Evolutionary conservation across 1,139 yeast genomes (phyloP).

Genomic region (Nakaseomyces glabratus): DNA sequence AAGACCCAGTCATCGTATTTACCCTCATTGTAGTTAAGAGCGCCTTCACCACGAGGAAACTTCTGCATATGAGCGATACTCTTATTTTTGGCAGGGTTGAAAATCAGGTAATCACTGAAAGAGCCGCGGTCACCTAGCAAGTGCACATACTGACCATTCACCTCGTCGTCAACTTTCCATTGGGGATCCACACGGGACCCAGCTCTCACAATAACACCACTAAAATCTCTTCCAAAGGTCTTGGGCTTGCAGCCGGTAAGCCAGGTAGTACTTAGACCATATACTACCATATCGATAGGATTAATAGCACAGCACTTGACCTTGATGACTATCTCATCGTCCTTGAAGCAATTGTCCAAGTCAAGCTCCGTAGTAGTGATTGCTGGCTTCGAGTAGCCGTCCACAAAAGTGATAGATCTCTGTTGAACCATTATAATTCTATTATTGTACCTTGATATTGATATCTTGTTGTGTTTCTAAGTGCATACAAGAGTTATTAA

Average conservation of each 20-base stretch:
- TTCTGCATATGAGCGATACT: conserved; percentile 15
- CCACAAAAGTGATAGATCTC: conserved; percentile 19
- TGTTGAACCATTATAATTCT: conserved; percentile 11
- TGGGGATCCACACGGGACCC: conserved; percentile 20
- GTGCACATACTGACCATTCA: conserved; percentile 19
- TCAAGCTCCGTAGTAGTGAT: conserved; percentile 19
- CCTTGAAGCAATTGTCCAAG: conserved; percentile 19
- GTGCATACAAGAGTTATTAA: no score
- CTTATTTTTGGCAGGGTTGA: conserved; percentile 20
- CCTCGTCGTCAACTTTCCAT: conserved; percentile 24
- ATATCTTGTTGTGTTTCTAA: not conserved
- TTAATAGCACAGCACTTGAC: conserved; percentile 27
- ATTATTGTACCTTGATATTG: not conserved
- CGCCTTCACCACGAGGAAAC: conserved; percentile 6
- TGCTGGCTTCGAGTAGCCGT: conserved; percentile 15
- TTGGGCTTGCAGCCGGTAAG: conserved; percentile 15
- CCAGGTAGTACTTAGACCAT: conserved; percentile 11
- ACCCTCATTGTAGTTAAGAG: conserved; percentile 6
- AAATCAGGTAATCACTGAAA: conserved; percentile 21
- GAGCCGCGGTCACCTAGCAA: conserved; percentile 21
- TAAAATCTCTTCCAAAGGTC: conserved; percentile 24
- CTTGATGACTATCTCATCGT: conserved; percentile 23
- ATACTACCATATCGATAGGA: conserved; percentile 23
- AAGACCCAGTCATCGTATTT: conserved; percentile 17
- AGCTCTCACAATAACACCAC: conserved; percentile 24